These are phyloP conservation scores for Saxispiralis lemnorum DNA, from an alignment of 495 filamentous ascomycete genomes.

Conservation along the genomic window DNA sequence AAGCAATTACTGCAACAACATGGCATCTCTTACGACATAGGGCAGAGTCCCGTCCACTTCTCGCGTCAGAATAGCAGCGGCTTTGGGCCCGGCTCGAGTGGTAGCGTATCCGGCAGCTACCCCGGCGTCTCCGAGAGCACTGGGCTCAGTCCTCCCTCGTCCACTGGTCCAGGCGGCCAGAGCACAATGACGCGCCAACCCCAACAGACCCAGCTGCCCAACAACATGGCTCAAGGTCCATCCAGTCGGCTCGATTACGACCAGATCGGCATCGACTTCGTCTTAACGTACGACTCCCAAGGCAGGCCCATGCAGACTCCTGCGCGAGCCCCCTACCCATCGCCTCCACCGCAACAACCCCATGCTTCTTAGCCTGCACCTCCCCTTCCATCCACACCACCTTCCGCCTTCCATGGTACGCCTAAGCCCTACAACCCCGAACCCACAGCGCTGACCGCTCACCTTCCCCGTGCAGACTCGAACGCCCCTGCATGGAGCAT, in stretches of 20 bases:
- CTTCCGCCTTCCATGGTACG: too few species aligned
- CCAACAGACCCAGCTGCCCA: slow-evolving; percentile 6
- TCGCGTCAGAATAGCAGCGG: slow-evolving; percentile 19
- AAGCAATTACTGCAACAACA: slow-evolving; percentile 55
- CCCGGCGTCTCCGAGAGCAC: slow-evolving; percentile 27
- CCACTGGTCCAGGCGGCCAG: background rate
- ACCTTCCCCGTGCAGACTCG: slow-evolving; percentile 43
- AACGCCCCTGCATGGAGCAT: slow-evolving; percentile 89
- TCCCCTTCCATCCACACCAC: too few species aligned
- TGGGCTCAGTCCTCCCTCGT: slow-evolving; percentile 23
- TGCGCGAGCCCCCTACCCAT: slow-evolving; percentile 38
- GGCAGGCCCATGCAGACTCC: slow-evolving; percentile 5
- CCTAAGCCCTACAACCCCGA: background rate
- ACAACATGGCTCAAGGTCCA: slow-evolving; percentile 11
- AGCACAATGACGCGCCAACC: slow-evolving; percentile 11
- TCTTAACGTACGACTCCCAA: slow-evolving; percentile 62
- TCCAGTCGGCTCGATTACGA: slow-evolving; percentile 51
- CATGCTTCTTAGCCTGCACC: too few species aligned
- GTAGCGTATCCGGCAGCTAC: slow-evolving; percentile 43
- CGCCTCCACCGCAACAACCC: slow-evolving; percentile 33
- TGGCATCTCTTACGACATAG: slow-evolving; percentile 41
- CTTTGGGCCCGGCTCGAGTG: slow-evolving; percentile 23
- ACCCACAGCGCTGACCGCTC: slow-evolving; percentile 4
- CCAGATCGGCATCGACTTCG: slow-evolving; percentile 86
- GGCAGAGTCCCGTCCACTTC: slow-evolving; percentile 11